Evolutionary conservation across 1,284 basidiomycete species (phyloP), one percentile per base, ranked within the genome.

Genomic region (Hemileia vastatrix): DNA sequence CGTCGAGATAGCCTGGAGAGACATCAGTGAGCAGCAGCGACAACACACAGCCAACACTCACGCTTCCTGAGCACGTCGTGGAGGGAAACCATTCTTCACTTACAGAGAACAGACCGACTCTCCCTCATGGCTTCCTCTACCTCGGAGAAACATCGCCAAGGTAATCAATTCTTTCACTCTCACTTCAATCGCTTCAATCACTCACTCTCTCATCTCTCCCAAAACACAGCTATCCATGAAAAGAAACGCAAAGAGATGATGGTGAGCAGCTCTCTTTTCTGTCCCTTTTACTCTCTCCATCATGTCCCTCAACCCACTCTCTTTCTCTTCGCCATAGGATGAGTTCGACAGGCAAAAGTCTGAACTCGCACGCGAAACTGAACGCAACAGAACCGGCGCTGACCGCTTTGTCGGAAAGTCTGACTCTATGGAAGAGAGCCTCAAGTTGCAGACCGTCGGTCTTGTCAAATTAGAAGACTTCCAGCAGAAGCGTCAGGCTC

Each of bases 381-480:
- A 71, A 15, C 66, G 71, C 9, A 77, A 77, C 63, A 70, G 72
- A 3, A 73, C 71, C 19, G 64, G 64, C 11, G 78, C 83, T 0
- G 86, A 88, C 72, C 88, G 92, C 62, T 99, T 99, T 76, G 86
- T 93, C 19, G 87, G 88, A 3, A 90, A 95, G 76, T 86, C 90
- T 77, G 94, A 97, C 74, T 90, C 87, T 3, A 85, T 97, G 80
- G 94, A 97, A 75, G 95, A 98, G 64, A 83, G 83, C 9, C 81
- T 99, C 56, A 97, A 96, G 80, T 83, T 91, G 71, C 87, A 83
- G 54, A 99, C 95, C 0, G 84, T 98, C 62, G 95, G 95, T 69
- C 82, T 99, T 13, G 93, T 98, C 1, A 84, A 83, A 64, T 81
- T 97, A 6, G 88, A 94, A 71, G 95, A 97, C 53, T 98, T 98